Evolutionary conservation across 179 eudicot species (phyloP).

Genomic region (Kewa caespitosa): DNA sequence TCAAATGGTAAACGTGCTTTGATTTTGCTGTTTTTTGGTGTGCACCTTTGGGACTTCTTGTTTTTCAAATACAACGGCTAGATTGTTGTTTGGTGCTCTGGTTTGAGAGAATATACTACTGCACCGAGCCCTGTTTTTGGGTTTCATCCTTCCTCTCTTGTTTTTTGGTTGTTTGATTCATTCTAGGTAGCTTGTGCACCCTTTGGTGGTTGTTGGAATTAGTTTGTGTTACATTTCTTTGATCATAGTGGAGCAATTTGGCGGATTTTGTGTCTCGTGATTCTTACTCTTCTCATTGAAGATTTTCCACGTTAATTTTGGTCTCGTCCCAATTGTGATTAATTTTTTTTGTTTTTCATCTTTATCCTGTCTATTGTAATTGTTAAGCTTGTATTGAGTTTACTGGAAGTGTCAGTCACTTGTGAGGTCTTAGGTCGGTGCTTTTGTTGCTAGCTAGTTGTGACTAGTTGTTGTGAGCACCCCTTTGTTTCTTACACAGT

Average conservation of each 20-base stretch:
- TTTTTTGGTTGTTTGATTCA: neutral
- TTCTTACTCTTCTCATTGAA: neutral
- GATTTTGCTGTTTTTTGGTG: neutral
- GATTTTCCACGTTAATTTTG: neutral
- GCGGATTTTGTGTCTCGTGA: neutral
- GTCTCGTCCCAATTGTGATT: neutral
- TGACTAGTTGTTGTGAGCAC: no score
- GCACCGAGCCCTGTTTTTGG: neutral
- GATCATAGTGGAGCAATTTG: neutral
- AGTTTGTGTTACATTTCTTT: neutral
- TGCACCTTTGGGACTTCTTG: neutral
- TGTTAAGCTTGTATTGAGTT: neutral
- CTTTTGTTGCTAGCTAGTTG: no score
- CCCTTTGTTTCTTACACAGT: no score
- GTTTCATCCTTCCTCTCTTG: neutral
- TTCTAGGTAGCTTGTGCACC: neutral
- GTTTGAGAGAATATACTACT: neutral
- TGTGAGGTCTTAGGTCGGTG: no score
- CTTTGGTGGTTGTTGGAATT: neutral
- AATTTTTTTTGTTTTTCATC: neutral
- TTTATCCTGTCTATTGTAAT: neutral
- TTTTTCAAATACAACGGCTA: neutral
- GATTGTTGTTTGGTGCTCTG: neutral
- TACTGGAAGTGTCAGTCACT: no score
- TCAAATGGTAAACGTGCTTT: neutral